Evolutionary conservation across 164 flowering plant genomes (phyloP), one percentile per base, ranked within the genome.

Genomic region (Annona squamosa): DNA sequence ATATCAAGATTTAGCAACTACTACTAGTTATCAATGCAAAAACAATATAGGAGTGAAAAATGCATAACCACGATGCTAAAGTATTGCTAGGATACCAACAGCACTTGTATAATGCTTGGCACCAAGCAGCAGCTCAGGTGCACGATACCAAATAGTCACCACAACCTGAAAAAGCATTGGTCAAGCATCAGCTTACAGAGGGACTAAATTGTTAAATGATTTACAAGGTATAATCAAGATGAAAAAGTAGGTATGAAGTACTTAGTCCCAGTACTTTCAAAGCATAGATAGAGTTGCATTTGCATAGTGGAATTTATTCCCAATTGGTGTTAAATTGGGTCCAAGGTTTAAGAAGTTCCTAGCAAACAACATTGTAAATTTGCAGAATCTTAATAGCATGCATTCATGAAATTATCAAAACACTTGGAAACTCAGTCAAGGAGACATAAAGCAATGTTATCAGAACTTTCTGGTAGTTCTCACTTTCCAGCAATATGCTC

Each of bases 141-240:
- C 97, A 77, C 99, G 95, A 85, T 96, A 96, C 99, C 99, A 96
- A 70, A 96, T 96, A 43, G 99, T 96, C 18, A 96, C 99, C 63
- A 96, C 99, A 64, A 96, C 97, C 97, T 92, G 89, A 74, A 52
- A 41, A 68, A 76, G 42, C 37, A 73, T 68, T 26, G 69, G 63
- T 47, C 57, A 73, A 3, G 12, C 42, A 70, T 75, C 69, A 72
- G 45, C 57, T 45, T 44, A 43, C 4, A 16, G 37, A 16, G 59
- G 59, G 13, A 5, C 13, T 52, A 52, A 52, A 52, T 52, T 52
- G 9, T 16, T 52, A 52, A 52, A 52, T 52, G 59, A 13, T 52
- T 52, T 52, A 16, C 9, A 52, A 16, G 13, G 59, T 16, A 52
- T 2, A 52, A 9, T 9, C 9, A 52, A 10, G 13, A 52, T 52